A percentile compares a stretch with the other conserved stretches of the same genome.
phyloP scores from a whole-genome alignment of 2,329 filamentous ascomycete genomes.

The Alternaria viburni region DNA sequence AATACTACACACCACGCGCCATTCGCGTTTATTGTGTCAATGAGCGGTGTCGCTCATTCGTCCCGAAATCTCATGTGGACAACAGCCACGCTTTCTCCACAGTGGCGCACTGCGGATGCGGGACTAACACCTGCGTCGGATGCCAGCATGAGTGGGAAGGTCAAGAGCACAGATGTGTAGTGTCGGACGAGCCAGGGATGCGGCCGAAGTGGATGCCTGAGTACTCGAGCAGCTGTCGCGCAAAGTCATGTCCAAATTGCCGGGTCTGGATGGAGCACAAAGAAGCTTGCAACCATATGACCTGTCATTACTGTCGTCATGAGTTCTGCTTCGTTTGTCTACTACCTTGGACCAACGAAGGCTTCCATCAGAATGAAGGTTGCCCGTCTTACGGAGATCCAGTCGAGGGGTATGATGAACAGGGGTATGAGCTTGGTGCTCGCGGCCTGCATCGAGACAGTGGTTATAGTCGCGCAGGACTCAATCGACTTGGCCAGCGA shows the following conservation, averaged over 20 bases:
- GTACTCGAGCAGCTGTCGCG: constrained; percentile 13
- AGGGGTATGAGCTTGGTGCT: constrained; percentile 10
- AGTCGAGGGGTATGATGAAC: constrained; percentile 8
- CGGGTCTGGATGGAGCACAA: constrained; percentile 16
- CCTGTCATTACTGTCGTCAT: constrained; percentile 7
- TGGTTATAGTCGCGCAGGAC: constrained; percentile 4
- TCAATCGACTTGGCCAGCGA: neutral
- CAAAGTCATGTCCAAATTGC: constrained; percentile 20
- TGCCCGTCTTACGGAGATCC: constrained; percentile 14
- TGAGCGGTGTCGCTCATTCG: neutral
- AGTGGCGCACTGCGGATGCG: neutral
- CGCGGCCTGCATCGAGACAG: constrained; percentile 12
- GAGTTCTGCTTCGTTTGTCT: constrained; percentile 24
- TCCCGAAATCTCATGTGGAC: neutral
- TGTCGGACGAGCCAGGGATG: neutral
- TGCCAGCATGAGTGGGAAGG: constrained; percentile 9
- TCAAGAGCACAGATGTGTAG: neutral
- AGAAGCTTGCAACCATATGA: constrained; percentile 24
- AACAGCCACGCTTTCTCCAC: neutral
- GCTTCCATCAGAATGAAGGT: neutral
- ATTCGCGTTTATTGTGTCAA: constrained; percentile 2
- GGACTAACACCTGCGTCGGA: constrained; percentile 2
- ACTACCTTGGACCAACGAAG: neutral
- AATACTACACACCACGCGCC: neutral
- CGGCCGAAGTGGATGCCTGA: constrained; percentile 15